These are phyloP conservation scores for Penicillium frequentans DNA, from an alignment of 2,329 filamentous ascomycete species.

Conservation along the genomic window DNA sequence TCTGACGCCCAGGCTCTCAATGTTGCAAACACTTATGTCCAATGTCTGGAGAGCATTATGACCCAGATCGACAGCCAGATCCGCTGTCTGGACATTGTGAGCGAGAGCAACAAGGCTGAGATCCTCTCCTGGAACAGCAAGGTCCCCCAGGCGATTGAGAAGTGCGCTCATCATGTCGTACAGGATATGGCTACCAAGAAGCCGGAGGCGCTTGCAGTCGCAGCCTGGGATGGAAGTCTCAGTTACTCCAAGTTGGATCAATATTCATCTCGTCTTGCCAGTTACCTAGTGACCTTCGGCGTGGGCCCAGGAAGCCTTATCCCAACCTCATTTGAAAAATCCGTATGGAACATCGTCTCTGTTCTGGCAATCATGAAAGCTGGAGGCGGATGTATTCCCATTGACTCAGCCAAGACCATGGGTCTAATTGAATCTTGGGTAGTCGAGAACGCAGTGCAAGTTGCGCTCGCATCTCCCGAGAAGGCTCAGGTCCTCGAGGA, in stretches of 20 bases:
- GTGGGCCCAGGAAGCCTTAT: slow-evolving; percentile 28
- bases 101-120: slow-evolving; percentile 32
- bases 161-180: slow-evolving; percentile 31
- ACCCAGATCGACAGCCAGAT: slow-evolving; percentile 35
- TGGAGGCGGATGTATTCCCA: slow-evolving; percentile 33
- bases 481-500: slow-evolving; percentile 43
- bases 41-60: slow-evolving; percentile 40
- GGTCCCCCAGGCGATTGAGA: slow-evolving; percentile 21
- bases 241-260: slow-evolving; percentile 36
- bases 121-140: slow-evolving; percentile 33
- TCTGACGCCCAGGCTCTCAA: slow-evolving; percentile 41
- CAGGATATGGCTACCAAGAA: slow-evolving; percentile 22
- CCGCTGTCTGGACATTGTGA: slow-evolving; percentile 38
- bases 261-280: slow-evolving; percentile 33
- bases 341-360: slow-evolving; percentile 30
- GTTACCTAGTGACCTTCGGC: slow-evolving; percentile 29
- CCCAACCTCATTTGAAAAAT: slow-evolving; percentile 30
- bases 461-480: slow-evolving; percentile 41
- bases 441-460: slow-evolving; percentile 38
- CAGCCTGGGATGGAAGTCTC: slow-evolving; percentile 33
- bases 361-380: slow-evolving; percentile 32
- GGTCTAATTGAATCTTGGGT: slow-evolving; percentile 39
- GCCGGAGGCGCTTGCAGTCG: slow-evolving; percentile 30
- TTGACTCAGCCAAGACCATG: slow-evolving; percentile 36
- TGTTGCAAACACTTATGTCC: slow-evolving; percentile 40